phyloP scores from a whole-genome alignment of 2,329 filamentous ascomycete genomes.

The Beauveria caledonica region DNA sequence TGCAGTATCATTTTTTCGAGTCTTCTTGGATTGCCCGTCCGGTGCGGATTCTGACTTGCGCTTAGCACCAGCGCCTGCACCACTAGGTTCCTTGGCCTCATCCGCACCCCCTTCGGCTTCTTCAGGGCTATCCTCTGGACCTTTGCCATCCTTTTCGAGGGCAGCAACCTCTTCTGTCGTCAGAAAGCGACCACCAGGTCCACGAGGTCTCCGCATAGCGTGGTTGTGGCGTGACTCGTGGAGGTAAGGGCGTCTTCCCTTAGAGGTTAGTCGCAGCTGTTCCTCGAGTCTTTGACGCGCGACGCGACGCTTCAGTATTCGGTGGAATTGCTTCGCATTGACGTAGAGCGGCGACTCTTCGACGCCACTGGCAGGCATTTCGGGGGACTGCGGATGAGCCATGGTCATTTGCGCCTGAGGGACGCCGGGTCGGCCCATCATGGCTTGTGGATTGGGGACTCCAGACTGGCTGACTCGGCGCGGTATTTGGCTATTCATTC shows the following conservation, averaged over 20 bases:
- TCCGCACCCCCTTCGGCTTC: slow-evolving; percentile 24
- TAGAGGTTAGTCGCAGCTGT: slow-evolving; percentile 81
- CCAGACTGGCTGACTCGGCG: slow-evolving; percentile 72
- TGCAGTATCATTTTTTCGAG: slow-evolving; percentile 39
- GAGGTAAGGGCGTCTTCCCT: slow-evolving; percentile 92
- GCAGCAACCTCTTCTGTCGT: slow-evolving; percentile 92
- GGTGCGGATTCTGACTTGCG: slow-evolving; percentile 49
- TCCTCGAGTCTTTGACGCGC: slow-evolving; percentile 92
- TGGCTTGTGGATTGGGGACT: slow-evolving; percentile 63
- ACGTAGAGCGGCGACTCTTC: slow-evolving; percentile 96
- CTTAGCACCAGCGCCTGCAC: slow-evolving; percentile 43
- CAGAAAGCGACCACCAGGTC: slow-evolving; percentile 88
- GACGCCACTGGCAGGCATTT: slow-evolving; percentile 61
- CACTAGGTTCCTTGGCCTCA: slow-evolving; percentile 20
- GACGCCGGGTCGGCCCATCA: slow-evolving; percentile 61
- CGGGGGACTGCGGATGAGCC: slow-evolving; percentile 66
- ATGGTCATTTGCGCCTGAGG: slow-evolving; percentile 55
- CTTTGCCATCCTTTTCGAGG: slow-evolving; percentile 61
- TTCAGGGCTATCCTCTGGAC: slow-evolving; percentile 22
- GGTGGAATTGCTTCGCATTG: slow-evolving; percentile 97
- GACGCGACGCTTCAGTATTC: slow-evolving; percentile 88
- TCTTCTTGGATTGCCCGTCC: slow-evolving; percentile 46
- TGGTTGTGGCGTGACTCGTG: slow-evolving; percentile 98
- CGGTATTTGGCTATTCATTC: slow-evolving; percentile 57
- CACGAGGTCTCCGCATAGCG: slow-evolving; percentile 89